Percentiles rank a stretch among this genome's conserved stretches.
phyloP scores from a whole-genome alignment of 768 basidiomycete species.

The Suillus hirtellus region DNA sequence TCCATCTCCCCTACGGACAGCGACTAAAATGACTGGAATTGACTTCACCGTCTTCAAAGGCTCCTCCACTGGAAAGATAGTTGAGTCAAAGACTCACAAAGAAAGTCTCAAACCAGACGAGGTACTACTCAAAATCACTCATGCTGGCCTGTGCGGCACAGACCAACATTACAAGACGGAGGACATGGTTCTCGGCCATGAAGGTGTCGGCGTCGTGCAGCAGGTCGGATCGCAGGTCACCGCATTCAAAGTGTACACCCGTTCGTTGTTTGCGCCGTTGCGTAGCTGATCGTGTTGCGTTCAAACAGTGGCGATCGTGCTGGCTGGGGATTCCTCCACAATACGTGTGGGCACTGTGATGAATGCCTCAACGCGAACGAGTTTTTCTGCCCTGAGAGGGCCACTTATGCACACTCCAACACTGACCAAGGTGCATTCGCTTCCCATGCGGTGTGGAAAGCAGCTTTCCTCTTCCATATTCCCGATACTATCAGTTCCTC shows the following conservation, averaged over 20 bases:
- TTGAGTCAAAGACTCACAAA: conserved; percentile 19
- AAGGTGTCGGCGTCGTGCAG: conserved; percentile 38
- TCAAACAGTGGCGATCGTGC: conserved; percentile 36
- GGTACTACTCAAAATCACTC: conserved; percentile 34
- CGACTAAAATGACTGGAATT: conserved; percentile 17
- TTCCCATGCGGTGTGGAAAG: conserved; percentile 36
- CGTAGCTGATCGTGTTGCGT: background rate
- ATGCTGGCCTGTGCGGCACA: conserved; percentile 40
- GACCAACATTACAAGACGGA: conserved; percentile 34
- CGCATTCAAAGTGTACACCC: conserved; percentile 33
- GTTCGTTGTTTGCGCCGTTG: conserved; percentile 6
- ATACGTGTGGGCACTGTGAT: conserved; percentile 34
- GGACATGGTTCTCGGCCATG: conserved; percentile 42
- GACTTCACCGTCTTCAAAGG: conserved; percentile 36
- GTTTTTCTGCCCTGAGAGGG: conserved; percentile 25
- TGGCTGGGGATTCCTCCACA: conserved; percentile 37
- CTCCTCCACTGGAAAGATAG: conserved; percentile 18
- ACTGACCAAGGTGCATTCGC: conserved; percentile 37
- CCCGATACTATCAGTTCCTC: conserved; percentile 32
- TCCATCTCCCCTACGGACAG: background rate
- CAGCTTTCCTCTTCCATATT: conserved; percentile 35
- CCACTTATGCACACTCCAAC: conserved; percentile 27
- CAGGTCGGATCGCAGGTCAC: conserved; percentile 32
- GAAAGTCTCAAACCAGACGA: conserved; percentile 26
- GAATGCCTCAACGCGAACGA: conserved; percentile 37